Evolutionary conservation across 1,284 basidiomycete genomes (phyloP).

Genomic region (Rhizoctonia solani): DNA sequence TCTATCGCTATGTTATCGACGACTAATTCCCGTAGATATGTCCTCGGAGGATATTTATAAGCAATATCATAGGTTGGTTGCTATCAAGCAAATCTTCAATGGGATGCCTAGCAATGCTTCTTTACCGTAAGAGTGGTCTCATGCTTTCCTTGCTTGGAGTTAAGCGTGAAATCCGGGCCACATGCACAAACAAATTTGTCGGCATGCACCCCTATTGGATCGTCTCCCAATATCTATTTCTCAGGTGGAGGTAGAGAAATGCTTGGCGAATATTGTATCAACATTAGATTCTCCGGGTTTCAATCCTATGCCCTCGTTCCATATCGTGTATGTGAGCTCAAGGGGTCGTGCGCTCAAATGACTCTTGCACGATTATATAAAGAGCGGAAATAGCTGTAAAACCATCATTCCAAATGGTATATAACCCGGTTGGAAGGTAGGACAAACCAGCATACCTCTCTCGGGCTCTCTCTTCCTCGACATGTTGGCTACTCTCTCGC

Average conservation of each 20-base stretch:
- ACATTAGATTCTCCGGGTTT: neutral
- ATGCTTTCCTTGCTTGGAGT: neutral
- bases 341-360: neutral
- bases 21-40: neutral
- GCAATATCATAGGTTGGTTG: neutral
- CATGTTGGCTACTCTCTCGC: constrained; percentile 20
- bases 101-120: neutral
- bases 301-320: neutral
- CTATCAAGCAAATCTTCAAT: neutral
- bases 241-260: neutral
- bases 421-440: neutral
- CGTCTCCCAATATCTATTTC: neutral
- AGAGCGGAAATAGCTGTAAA: neutral
- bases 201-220: too few species aligned
- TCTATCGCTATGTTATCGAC: constrained; percentile 29
- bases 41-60: neutral
- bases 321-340: neutral
- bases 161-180: too few species aligned
- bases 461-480: neutral
- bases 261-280: neutral
- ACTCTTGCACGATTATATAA: neutral
- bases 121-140: too few species aligned
- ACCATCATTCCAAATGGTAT: neutral
- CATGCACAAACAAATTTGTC: too few species aligned
- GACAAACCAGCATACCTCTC: too few species aligned